A percentile compares a stretch with the other conserved stretches of the same genome.
These are phyloP conservation scores for Metarhizium sp. DNA, from an alignment of 2,329 filamentous ascomycete species.

Conservation along the genomic window DNA sequence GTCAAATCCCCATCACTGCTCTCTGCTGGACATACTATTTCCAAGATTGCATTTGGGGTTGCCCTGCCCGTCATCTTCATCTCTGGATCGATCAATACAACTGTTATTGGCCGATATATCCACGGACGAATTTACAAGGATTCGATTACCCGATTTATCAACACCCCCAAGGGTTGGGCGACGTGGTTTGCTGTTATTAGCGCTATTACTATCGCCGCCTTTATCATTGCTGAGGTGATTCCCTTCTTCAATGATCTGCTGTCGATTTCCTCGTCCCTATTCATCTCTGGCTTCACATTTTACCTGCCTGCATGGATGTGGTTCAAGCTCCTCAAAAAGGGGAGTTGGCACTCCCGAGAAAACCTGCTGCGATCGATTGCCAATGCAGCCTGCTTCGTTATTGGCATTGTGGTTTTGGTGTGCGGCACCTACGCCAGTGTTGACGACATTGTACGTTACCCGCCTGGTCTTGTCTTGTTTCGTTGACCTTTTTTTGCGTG, in stretches of 20 bases:
- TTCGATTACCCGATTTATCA: conserved; percentile 35
- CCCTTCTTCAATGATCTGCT: conserved; percentile 63
- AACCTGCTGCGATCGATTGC: conserved; percentile 14
- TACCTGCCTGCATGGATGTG: conserved; percentile 30
- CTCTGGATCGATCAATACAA: conserved; percentile 60
- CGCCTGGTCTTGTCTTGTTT: conserved; percentile 3
- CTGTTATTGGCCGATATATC: conserved; percentile 35
- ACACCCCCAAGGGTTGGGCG: conserved; percentile 37
- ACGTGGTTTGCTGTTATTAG: conserved; percentile 51
- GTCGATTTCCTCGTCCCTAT: conserved; percentile 37
- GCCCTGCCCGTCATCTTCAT: conserved; percentile 66
- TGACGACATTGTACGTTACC: conserved; percentile 14
- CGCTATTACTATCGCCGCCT: conserved; percentile 51
- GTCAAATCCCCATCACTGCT: conserved; percentile 61
- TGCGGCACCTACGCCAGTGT: conserved; percentile 17
- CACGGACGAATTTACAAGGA: conserved; percentile 35
- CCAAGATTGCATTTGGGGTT: conserved; percentile 61
- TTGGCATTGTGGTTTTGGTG: conserved; percentile 15
- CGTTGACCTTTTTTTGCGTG: background rate
- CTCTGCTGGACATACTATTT: conserved; percentile 47
- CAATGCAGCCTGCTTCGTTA: conserved; percentile 16
- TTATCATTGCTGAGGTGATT: conserved; percentile 62
- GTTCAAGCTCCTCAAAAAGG: conserved; percentile 26
- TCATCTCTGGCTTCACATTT: conserved; percentile 31
- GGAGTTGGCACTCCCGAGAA: conserved; percentile 15